Evolutionary conservation across 2,329 filamentous ascomycete species (phyloP).

Genomic region (Magnaporthales sp.): DNA sequence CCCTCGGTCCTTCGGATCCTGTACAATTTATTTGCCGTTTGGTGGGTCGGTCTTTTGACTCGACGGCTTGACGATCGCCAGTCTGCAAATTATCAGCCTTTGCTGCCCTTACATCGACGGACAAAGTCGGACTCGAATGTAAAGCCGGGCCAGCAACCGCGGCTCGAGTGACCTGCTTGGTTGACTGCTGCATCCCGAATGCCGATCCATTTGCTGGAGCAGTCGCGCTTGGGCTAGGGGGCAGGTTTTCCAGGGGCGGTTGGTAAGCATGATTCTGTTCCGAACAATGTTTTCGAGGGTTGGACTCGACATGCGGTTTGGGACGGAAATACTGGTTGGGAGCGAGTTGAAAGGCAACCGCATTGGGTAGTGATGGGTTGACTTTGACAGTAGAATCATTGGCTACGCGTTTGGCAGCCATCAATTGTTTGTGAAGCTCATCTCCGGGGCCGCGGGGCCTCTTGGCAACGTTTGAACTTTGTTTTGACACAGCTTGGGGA

Average conservation of each 20-base stretch:
- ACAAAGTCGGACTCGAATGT: neutral
- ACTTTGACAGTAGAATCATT: neutral
- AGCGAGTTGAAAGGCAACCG: too few species aligned
- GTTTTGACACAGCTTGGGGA: neutral
- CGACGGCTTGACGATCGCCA: neutral
- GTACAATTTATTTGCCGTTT: neutral
- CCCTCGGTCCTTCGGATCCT: neutral
- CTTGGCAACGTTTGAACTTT: neutral
- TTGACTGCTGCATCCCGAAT: neutral
- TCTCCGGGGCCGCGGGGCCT: too few species aligned
- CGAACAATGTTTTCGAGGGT: neutral
- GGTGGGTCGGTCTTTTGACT: neutral
- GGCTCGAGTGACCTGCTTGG: neutral
- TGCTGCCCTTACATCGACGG: neutral
- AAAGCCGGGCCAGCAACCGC: neutral
- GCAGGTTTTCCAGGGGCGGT: neutral
- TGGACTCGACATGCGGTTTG: neutral
- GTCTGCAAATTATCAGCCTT: neutral
- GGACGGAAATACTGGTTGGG: neutral
- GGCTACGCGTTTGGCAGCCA: neutral
- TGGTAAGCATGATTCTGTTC: neutral
- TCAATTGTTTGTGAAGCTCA: neutral
- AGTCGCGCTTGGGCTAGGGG: neutral
- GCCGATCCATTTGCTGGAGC: neutral
- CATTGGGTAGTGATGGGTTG: neutral